Percentiles rank a stretch among this genome's conserved stretches.
Evolutionary conservation across 805 yeast species (phyloP).

Genomic region (Candida wancherniae): DNA sequence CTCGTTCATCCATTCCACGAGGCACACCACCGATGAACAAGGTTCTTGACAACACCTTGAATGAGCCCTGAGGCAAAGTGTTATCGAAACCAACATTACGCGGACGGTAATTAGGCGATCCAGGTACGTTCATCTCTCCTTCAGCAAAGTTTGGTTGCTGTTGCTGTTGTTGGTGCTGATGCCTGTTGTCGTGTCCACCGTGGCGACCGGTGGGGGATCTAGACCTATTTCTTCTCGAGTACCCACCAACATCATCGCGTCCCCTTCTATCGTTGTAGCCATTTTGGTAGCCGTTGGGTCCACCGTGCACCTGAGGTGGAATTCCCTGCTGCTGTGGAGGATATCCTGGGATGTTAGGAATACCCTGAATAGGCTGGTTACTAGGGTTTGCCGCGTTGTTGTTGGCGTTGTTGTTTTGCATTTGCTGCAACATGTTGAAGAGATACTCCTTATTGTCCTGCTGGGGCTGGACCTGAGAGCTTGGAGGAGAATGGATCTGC

Average conservation of each 20-base stretch:
- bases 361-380: no score
- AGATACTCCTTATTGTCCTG: slow-evolving; percentile 33
- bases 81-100: slow-evolving; percentile 67
- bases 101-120: slow-evolving; percentile 74
- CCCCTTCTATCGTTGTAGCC: slow-evolving; percentile 25
- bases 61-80: slow-evolving; percentile 66
- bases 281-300: slow-evolving; percentile 8
- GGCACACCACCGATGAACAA: slow-evolving; percentile 94
- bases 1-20: slow-evolving; percentile 69
- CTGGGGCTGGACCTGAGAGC: slow-evolving; percentile 12
- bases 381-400: slow-evolving; percentile 1
- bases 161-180: slow-evolving; percentile 15
- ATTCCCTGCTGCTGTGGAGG: slow-evolving; percentile 3
- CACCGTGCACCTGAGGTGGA: slow-evolving; percentile 3
- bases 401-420: slow-evolving; percentile 26
- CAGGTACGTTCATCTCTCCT: slow-evolving; percentile 64
- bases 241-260: slow-evolving; percentile 27
- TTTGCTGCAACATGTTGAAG: slow-evolving; percentile 51
- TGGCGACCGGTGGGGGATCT: slow-evolving; percentile 43
- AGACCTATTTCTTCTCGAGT: slow-evolving; percentile 49
- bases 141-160: slow-evolving; percentile 23
- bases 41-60: slow-evolving; percentile 85
- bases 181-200: slow-evolving; percentile 2
- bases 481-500: slow-evolving; percentile 13
- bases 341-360: no score